These are phyloP conservation scores for Phanerochaete sordida DNA, from an alignment of 768 basidiomycete species.

Conservation along the genomic window DNA sequence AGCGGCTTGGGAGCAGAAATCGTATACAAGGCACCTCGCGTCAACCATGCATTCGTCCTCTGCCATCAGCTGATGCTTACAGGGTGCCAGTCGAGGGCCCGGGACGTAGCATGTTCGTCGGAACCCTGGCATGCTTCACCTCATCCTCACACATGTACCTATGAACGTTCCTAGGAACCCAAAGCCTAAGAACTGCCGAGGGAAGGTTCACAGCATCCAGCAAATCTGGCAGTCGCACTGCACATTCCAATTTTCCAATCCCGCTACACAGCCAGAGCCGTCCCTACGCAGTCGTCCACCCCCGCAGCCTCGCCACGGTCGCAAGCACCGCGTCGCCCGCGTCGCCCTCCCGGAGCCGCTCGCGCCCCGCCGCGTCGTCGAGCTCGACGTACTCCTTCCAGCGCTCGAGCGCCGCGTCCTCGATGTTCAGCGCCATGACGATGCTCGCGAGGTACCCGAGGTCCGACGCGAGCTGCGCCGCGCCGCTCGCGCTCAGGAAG, in stretches of 20 bases:
- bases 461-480: constrained; percentile 83
- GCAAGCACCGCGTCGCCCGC: constrained; percentile 13
- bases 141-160: not conserved
- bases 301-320: constrained; percentile 18
- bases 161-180: not conserved
- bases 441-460: constrained; percentile 90
- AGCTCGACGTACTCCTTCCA: constrained; percentile 75
- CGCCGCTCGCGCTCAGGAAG: constrained; percentile 59
- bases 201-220: too few relatives aligned
- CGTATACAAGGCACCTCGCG: too few relatives aligned
- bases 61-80: too few relatives aligned
- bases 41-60: too few relatives aligned
- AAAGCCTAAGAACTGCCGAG: not conserved
- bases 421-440: constrained; percentile 85
- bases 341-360: constrained; percentile 15
- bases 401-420: constrained; percentile 70
- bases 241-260: not conserved
- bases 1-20: too few relatives aligned
- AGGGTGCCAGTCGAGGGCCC: not conserved
- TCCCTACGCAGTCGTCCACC: constrained; percentile 9
- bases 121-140: not conserved
- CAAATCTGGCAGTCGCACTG: not conserved
- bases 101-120: not conserved
- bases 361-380: constrained; percentile 44
- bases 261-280: not conserved